A percentile compares a stretch with the other conserved stretches of the same genome.
These are phyloP conservation scores for Elaeis guineensis DNA, from an alignment of 176 grass and related monocot species.

Conservation along the genomic window DNA sequence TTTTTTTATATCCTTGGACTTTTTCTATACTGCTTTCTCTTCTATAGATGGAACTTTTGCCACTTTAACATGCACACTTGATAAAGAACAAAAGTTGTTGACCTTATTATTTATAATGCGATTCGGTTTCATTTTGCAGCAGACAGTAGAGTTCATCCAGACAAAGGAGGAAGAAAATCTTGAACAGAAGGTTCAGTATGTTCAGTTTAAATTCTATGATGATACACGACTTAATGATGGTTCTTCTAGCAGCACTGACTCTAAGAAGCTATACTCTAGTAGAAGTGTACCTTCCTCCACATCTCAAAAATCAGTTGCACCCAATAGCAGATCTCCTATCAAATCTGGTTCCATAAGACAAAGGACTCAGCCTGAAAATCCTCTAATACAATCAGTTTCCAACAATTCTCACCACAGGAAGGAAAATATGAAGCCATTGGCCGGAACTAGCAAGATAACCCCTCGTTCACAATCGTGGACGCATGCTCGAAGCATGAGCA, in stretches of 20 bases:
- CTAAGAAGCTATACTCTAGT: neutral
- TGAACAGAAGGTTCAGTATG: neutral
- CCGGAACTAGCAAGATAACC: neutral
- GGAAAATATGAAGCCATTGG: slow-evolving; percentile 6
- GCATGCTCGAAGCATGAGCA: slow-evolving; percentile 7
- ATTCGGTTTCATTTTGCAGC: neutral
- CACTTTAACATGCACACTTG: no score
- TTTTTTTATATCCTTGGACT: no score
- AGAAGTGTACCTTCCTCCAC: neutral
- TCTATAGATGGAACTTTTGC: no score
- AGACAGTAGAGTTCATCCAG: neutral
- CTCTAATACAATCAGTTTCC: neutral
- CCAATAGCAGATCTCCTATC: neutral
- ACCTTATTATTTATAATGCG: neutral
- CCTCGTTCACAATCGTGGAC: neutral
- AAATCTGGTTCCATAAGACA: neutral
- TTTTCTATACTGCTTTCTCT: no score
- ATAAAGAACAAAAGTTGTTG: no score
- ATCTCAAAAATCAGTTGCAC: neutral
- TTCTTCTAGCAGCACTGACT: neutral
- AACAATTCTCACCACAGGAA: slow-evolving; percentile 2
- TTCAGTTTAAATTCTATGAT: neutral
- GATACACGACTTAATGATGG: neutral
- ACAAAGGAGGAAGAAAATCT: neutral
- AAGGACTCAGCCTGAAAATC: neutral